phyloP scores from a whole-genome alignment of 2,329 filamentous ascomycete genomes.

The Pyricularia grisea region DNA sequence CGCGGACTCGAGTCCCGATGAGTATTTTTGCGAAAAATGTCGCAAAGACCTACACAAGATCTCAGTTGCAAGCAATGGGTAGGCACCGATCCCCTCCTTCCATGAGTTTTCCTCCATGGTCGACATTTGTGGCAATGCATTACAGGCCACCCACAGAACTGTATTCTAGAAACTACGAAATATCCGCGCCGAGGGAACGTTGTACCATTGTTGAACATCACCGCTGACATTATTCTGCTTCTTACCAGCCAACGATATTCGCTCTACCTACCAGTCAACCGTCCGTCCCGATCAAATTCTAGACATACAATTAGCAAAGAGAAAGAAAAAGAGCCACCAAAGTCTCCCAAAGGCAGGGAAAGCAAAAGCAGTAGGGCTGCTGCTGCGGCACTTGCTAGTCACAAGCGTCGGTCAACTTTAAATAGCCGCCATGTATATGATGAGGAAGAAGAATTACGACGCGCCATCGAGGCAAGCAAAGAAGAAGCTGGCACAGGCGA shows the following conservation, averaged over 20 bases:
- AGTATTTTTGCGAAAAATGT: constrained; percentile 97
- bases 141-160: background rate
- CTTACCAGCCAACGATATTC: constrained; percentile 36
- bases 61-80: constrained; percentile 76
- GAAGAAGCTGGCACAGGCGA: constrained; percentile 54
- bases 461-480: constrained; percentile 92
- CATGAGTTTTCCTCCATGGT: background rate
- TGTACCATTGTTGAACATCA: background rate
- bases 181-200: too few species aligned
- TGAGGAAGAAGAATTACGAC: constrained; percentile 80
- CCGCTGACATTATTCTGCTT: background rate
- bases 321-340: constrained; percentile 51
- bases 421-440: constrained; percentile 94
- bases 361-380: constrained; percentile 47
- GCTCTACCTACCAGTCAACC: constrained; percentile 52
- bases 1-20: constrained; percentile 83
- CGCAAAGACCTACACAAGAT: constrained; percentile 85
- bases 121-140: background rate
- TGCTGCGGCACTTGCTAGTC: constrained; percentile 35
- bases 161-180: background rate
- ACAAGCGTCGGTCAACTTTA: constrained; percentile 91
- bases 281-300: constrained; percentile 53
- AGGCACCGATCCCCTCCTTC: constrained; percentile 25
- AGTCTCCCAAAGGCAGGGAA: constrained; percentile 42
- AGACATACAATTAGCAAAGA: background rate